Evolutionary conservation across 192 early-diverging fungal genomes (phyloP).

Genomic region (Irineochytrium annulatum): DNA sequence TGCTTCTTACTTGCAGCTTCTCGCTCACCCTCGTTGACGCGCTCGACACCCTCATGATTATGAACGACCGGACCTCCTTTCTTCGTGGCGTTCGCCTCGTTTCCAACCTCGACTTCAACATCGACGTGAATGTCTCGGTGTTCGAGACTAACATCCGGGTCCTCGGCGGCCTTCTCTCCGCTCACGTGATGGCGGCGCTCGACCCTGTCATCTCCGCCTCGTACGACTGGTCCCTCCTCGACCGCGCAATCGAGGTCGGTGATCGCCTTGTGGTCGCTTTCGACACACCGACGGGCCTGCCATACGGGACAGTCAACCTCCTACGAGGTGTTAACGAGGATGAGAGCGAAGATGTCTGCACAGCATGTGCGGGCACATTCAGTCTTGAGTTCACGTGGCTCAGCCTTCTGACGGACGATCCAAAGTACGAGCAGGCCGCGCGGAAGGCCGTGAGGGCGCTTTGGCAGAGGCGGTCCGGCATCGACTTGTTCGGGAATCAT

Average conservation of each 20-base stretch:
- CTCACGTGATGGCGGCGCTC: conserved; percentile 74
- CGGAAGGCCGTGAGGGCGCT: conserved; percentile 60
- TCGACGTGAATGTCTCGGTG: conserved; percentile 77
- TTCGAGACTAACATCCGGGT: conserved; percentile 88
- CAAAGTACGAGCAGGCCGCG: conserved; percentile 56
- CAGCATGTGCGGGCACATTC: conserved; percentile 80
- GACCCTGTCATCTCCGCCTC: conserved; percentile 45
- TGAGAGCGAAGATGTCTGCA: conserved; percentile 62
- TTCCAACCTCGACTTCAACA: conserved; percentile 57
- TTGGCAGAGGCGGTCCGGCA: conserved; percentile 65
- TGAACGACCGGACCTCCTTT: conserved; percentile 63
- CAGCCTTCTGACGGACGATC: conserved; percentile 73
- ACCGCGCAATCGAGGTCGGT: conserved; percentile 67
- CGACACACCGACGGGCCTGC: conserved; percentile 68
- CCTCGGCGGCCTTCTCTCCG: conserved; percentile 74
- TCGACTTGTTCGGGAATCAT: conserved; percentile 71
- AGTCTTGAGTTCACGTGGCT: conserved; percentile 84
- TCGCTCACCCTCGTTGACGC: conserved; percentile 80
- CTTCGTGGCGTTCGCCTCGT: conserved; percentile 49
- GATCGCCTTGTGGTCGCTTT: conserved; percentile 76
- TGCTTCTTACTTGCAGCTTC: conserved; percentile 48
- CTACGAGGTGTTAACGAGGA: conserved; percentile 54
- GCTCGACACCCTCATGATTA: conserved; percentile 73
- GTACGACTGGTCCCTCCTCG: conserved; percentile 69
- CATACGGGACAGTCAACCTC: conserved; percentile 65